These are phyloP conservation scores for Penicillium angulare DNA, from an alignment of 495 filamentous ascomycete genomes.

Conservation along the genomic window DNA sequence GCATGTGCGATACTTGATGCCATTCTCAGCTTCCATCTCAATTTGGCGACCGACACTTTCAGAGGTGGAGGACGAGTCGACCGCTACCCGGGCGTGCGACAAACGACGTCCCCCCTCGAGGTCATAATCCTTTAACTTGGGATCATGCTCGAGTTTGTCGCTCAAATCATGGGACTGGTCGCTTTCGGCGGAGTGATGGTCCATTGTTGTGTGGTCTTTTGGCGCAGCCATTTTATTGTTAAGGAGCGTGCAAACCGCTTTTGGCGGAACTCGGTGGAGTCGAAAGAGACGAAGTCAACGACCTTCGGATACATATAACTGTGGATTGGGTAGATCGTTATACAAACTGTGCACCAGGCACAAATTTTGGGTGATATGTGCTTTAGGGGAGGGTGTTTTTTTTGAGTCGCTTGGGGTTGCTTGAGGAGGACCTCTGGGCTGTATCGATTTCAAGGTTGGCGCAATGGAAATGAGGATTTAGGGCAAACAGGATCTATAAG, in stretches of 20 bases:
- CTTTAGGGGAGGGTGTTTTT: neutral
- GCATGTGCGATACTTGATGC: conserved; percentile 86
- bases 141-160: conserved; percentile 23
- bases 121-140: conserved; percentile 35
- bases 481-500: neutral
- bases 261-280: conserved; percentile 34
- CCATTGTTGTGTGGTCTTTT: conserved; percentile 21
- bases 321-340: conserved; percentile 20
- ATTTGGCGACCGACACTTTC: conserved; percentile 67
- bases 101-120: conserved; percentile 27
- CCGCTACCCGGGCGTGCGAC: conserved; percentile 18
- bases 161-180: conserved; percentile 21
- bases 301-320: conserved; percentile 38
- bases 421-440: neutral
- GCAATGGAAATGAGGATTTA: neutral
- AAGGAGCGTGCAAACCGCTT: conserved; percentile 40
- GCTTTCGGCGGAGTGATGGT: conserved; percentile 12
- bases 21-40: conserved; percentile 70
- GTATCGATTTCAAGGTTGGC: neutral
- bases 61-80: conserved; percentile 33
- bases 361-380: neutral
- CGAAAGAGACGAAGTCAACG: conserved; percentile 20
- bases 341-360: conserved; percentile 1
- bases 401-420: neutral
- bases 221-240: conserved; percentile 39